phyloP scores from a whole-genome alignment of 371 early-diverging fungal species.

The Cokeromyces recurvatus region DNA sequence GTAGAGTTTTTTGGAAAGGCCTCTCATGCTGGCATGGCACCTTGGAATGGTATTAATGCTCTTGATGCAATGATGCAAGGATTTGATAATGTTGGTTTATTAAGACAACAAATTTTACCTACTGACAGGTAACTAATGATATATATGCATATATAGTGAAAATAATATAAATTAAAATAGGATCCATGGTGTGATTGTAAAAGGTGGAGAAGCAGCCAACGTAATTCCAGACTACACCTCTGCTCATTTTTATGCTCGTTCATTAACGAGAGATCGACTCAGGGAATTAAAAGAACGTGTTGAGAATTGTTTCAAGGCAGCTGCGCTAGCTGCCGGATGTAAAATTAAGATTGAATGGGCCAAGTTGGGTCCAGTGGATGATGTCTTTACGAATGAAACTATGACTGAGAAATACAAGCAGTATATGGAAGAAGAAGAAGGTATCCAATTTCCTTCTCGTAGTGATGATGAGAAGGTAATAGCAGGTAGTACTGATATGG shows the following conservation, averaged over 20 bases:
- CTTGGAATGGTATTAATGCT: slow-evolving; percentile 72
- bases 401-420: slow-evolving; percentile 52
- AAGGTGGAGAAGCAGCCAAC: slow-evolving; percentile 58
- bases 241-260: slow-evolving; percentile 52
- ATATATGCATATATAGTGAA: not conserved
- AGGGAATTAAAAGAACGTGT: slow-evolving; percentile 43
- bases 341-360: slow-evolving; percentile 49
- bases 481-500: slow-evolving; percentile 70
- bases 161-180: slow-evolving; percentile 17
- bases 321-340: slow-evolving; percentile 66
- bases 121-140: slow-evolving; percentile 30
- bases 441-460: slow-evolving; percentile 30
- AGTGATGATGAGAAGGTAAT: slow-evolving; percentile 31
- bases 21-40: slow-evolving; percentile 54
- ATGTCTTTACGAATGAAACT: slow-evolving; percentile 50
- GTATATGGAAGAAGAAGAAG: slow-evolving; percentile 42
- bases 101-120: slow-evolving; percentile 68
- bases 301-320: slow-evolving; percentile 55
- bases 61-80: slow-evolving; percentile 64
- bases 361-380: slow-evolving; percentile 27
- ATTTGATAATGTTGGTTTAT: slow-evolving; percentile 55
- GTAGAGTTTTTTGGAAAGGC: slow-evolving; percentile 62
- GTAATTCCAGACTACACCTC: slow-evolving; percentile 61
- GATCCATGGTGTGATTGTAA: slow-evolving; percentile 70
- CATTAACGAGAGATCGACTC: slow-evolving; percentile 45